phyloP scores from a whole-genome alignment of 805 yeast species.

The Myxozyma monticola region DNA sequence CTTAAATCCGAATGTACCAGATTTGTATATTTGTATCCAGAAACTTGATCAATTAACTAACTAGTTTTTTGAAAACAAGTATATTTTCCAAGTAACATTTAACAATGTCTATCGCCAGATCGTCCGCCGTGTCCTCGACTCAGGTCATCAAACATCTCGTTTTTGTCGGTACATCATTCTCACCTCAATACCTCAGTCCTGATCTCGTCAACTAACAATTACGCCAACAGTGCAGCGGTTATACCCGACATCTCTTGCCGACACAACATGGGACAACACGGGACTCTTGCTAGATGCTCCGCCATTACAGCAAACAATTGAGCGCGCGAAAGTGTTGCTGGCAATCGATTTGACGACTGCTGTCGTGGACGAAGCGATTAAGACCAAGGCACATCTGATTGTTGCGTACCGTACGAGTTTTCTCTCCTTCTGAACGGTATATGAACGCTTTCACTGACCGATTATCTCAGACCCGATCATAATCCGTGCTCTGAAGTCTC shows the following conservation, averaged over 20 bases:
- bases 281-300: constrained; percentile 79
- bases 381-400: constrained; percentile 50
- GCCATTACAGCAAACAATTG: constrained; percentile 34
- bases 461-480: constrained; percentile 68
- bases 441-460: not conserved
- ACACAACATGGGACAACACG: constrained; percentile 91
- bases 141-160: too few relatives aligned
- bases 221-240: constrained; percentile 67
- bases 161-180: too few relatives aligned
- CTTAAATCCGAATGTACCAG: too few relatives aligned
- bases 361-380: constrained; percentile 84
- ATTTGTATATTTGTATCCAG: too few relatives aligned
- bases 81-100: too few relatives aligned
- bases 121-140: too few relatives aligned
- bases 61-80: too few relatives aligned
- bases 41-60: too few relatives aligned
- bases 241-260: constrained; percentile 84
- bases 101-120: too few relatives aligned
- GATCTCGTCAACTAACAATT: too few relatives aligned
- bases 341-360: constrained; percentile 81
- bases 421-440: not conserved
- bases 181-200: too few relatives aligned
- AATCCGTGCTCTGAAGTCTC: constrained; percentile 78
- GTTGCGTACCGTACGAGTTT: constrained; percentile 63
- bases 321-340: constrained; percentile 50